Evolutionary conservation across 257 asterid species (phyloP).

Genomic region (Solanum virginianum): DNA sequence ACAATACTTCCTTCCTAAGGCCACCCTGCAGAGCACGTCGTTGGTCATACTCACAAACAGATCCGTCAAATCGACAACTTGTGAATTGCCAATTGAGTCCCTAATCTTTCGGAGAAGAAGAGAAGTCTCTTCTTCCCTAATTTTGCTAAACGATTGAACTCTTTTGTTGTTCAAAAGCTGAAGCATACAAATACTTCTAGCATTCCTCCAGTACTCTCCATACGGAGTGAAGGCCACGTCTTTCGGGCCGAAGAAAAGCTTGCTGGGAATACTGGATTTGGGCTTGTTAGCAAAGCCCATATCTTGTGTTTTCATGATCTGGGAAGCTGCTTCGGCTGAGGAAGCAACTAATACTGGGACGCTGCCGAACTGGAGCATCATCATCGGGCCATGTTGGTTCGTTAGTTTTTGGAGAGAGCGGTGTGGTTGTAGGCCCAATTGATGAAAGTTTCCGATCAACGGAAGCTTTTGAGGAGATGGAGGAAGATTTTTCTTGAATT

Average conservation of each 20-base stretch:
- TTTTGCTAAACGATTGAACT: neutral
- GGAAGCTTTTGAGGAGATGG: constrained; percentile 50
- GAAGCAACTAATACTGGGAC: constrained; percentile 29
- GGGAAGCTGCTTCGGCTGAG: constrained; percentile 35
- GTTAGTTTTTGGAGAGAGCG: constrained; percentile 28
- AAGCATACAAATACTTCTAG: constrained; percentile 4
- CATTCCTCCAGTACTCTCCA: constrained; percentile 28
- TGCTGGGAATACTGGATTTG: neutral
- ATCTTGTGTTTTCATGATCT: constrained; percentile 35
- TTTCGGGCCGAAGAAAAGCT: neutral
- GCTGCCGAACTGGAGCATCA: constrained; percentile 40
- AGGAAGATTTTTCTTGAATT: constrained; percentile 2
- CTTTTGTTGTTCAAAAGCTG: constrained; percentile 5
- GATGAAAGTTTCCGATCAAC: constrained; percentile 49
- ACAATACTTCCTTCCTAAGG: constrained; percentile 8
- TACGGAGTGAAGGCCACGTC: constrained; percentile 4
- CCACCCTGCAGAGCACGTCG: neutral
- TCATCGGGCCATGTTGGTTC: constrained; percentile 26
- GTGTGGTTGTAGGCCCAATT: constrained; percentile 21
- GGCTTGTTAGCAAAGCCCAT: neutral
- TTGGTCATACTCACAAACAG: neutral
- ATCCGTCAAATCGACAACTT: neutral
- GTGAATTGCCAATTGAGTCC: neutral
- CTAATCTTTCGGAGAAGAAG: neutral
- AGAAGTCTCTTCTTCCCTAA: constrained; percentile 10